Base-by-base conservation (phyloP, 345 rosid genomes). In the Hibiscus tridactylites region DNA sequence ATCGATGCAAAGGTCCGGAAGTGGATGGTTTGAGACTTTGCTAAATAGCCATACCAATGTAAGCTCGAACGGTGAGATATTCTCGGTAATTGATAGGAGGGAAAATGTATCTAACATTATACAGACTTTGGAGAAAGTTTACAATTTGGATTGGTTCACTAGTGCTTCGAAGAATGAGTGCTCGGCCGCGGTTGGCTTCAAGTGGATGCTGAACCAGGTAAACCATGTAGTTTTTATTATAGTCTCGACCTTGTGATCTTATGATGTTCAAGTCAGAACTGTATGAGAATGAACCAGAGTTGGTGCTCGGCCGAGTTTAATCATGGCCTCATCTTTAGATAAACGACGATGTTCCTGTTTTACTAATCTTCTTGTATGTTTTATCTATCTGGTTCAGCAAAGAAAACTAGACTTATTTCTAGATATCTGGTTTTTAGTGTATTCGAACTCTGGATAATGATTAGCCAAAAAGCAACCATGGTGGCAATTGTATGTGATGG, bases 181-280 rank as follows among this genome's bases (percentile, higher is more conserved):
- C 79, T 90, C 99, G 39, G 97, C 93, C 2, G 97, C 97, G 0
- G 82, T 89, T 80, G 99, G 97, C 79, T 92, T 92, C 85, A 95
- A 95, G 85, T 95, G 99, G 99, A 92, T 92, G 97, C 92, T 92
- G 71, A 92, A 95, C 81, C 97, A 95, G 93, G 98, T 91, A 83
- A 31, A 64, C 39, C 3, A 29, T 59, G 12, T 74, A 19, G 56
- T 19, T 56, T 56, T 19, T 7, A 2, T 19, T 17, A 56, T 53
- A 10, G 61, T 33, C 28, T 31, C 52, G n/a, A 68, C 61, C 29
- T 1, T n/a, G 42, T 67, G 39, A 44, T 65, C 10, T 9, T 65
- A 7, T 53, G 31, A 29, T 29, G 31, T 29, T 29, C 31, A 29
- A 29, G 15, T 15, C 57, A 28, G 57, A 44, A 26, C 28, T 47